Evolutionary conservation across 495 filamentous ascomycete species (phyloP).

Genomic region (Parachaetomium inaequale): DNA sequence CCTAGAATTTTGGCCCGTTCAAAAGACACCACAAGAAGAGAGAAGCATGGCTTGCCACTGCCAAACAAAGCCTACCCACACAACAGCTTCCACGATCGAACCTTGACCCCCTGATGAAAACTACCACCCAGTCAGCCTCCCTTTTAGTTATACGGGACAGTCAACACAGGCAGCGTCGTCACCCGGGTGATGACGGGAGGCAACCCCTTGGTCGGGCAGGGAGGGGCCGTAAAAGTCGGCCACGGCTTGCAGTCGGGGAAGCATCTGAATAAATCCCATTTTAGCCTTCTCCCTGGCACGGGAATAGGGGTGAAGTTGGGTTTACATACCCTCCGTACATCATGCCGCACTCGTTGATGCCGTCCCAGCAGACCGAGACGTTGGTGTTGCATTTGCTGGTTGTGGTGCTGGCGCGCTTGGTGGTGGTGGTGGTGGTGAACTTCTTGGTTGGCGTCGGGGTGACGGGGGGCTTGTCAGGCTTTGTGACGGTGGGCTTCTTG

Average conservation of each 20-base stretch:
- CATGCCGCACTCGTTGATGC: conserved; percentile 23
- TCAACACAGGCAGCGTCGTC: neutral
- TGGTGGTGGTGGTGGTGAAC: neutral
- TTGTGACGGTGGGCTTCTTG: neutral
- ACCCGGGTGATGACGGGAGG: neutral
- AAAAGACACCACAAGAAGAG: too few relatives aligned
- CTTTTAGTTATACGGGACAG: neutral
- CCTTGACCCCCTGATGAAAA: neutral
- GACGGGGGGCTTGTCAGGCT: too few relatives aligned
- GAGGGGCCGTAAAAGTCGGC: conserved; percentile 18
- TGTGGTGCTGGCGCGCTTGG: neutral
- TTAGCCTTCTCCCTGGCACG: neutral
- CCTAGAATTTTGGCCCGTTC: too few relatives aligned
- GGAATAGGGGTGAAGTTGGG: neutral
- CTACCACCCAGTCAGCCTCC: too few relatives aligned
- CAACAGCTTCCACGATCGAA: neutral
- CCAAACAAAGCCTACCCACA: too few relatives aligned
- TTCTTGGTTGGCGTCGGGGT: neutral
- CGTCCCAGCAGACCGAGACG: conserved; percentile 19
- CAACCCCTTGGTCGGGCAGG: conserved; percentile 3
- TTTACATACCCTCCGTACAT: conserved; percentile 27
- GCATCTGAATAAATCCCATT: conserved; percentile 15
- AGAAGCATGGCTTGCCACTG: too few relatives aligned
- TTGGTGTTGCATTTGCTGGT: neutral
- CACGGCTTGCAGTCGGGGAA: conserved; percentile 28